These are phyloP conservation scores for Auriscalpium microsporum DNA, from an alignment of 768 basidiomycete species.

Conservation along the genomic window DNA sequence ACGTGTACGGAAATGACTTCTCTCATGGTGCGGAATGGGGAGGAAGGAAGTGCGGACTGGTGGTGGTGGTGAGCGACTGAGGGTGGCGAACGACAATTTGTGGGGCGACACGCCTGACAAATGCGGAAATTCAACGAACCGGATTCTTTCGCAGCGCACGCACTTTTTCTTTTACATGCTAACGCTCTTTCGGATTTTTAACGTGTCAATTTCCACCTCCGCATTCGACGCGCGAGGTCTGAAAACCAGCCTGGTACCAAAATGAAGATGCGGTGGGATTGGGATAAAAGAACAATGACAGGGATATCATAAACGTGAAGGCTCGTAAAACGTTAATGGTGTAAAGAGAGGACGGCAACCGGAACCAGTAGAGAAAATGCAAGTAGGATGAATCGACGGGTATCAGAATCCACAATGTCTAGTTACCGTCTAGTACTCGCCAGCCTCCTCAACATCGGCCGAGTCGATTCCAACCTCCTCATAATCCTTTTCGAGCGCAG, in stretches of 20 bases:
- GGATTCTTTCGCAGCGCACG: not conserved
- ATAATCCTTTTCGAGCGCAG: conserved; percentile 98
- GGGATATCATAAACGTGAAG: conserved; percentile 1
- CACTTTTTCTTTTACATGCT: not conserved
- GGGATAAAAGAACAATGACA: conserved; percentile 1
- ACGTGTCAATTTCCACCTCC: too few relatives aligned
- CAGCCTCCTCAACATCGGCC: conserved; percentile 41
- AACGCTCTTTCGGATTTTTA: too few relatives aligned
- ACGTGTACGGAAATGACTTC: conserved; percentile 96
- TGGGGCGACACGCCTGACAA: not conserved
- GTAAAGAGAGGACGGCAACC: conserved; percentile 11
- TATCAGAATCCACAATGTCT: not conserved
- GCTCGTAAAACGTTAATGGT: not conserved
- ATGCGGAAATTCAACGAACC: not conserved
- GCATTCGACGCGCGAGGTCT: too few relatives aligned
- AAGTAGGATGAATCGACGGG: conserved; percentile 9
- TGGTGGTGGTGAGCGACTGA: conserved; percentile 1
- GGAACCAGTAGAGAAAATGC: not conserved
- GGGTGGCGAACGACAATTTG: not conserved
- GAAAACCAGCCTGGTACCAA: not conserved
- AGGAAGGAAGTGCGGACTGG: conserved; percentile 10
- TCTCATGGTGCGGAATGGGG: conserved; percentile 44
- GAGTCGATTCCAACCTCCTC: conserved; percentile 68
- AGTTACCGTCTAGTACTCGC: conserved; percentile 32
- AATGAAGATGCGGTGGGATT: not conserved